These are phyloP conservation scores for Phylloporus scabripes DNA, from an alignment of 768 basidiomycete genomes.

Conservation along the genomic window DNA sequence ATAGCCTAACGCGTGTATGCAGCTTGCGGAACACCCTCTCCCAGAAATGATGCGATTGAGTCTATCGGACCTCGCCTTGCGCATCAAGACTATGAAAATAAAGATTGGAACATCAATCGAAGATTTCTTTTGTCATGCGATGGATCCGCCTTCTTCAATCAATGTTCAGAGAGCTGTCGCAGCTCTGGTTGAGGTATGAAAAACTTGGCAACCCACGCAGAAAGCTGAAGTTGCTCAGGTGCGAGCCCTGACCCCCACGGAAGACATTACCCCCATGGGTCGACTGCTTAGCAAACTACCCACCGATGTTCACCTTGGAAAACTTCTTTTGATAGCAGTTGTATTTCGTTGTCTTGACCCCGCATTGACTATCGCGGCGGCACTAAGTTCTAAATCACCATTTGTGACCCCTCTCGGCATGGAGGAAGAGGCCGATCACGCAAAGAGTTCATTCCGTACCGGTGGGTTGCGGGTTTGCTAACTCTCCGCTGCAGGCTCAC, in stretches of 20 bases:
- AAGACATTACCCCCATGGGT: conserved; percentile 96
- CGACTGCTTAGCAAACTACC: conserved; percentile 85
- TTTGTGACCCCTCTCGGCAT: conserved; percentile 86
- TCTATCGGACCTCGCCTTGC: conserved; percentile 83
- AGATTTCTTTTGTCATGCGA: conserved; percentile 77
- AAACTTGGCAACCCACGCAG: background rate
- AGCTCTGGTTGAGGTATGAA: conserved; percentile 77
- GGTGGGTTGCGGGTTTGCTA: conserved; percentile 41
- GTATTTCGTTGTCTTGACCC: conserved; percentile 90
- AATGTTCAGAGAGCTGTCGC: conserved; percentile 91
- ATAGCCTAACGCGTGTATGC: background rate
- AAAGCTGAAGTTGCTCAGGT: conserved; percentile 43
- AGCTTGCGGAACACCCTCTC: conserved; percentile 87
- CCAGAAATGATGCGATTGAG: conserved; percentile 96
- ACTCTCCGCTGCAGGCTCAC: background rate
- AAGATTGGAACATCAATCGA: conserved; percentile 83
- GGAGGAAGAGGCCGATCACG: conserved; percentile 80
- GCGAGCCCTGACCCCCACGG: conserved; percentile 72
- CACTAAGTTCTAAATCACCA: conserved; percentile 88
- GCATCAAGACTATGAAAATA: conserved; percentile 92
- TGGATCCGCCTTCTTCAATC: conserved; percentile 81
- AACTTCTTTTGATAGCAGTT: conserved; percentile 81
- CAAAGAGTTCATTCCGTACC: conserved; percentile 71
- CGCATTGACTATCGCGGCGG: conserved; percentile 93
- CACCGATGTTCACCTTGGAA: conserved; percentile 93